phyloP scores from a whole-genome alignment of 148 eudicot species.

The Chenopodium quinoa region DNA sequence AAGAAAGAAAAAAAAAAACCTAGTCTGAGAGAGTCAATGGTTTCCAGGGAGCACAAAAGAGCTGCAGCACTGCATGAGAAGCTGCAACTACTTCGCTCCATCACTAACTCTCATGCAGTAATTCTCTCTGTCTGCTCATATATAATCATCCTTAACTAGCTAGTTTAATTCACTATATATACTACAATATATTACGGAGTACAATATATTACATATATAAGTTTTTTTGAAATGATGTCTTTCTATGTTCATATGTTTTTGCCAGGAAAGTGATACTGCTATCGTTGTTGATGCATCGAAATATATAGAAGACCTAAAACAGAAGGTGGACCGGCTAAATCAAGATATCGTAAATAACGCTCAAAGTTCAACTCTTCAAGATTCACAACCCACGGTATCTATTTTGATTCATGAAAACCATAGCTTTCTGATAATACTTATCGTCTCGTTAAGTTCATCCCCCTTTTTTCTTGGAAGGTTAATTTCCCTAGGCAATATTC shows the following conservation, averaged over 20 bases:
- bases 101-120: slow-evolving; percentile 96
- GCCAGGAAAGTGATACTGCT: slow-evolving; percentile 55
- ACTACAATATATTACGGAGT: too few relatives aligned
- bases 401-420: slow-evolving; percentile 1
- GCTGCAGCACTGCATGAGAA: slow-evolving; percentile 73
- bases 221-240: neutral
- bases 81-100: slow-evolving; percentile 90
- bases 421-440: neutral
- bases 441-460: neutral
- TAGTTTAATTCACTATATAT: too few relatives aligned
- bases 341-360: slow-evolving; percentile 42
- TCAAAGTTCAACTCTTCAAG: slow-evolving; percentile 45
- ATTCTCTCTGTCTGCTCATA: slow-evolving; percentile 13
- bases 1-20: neutral
- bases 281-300: slow-evolving; percentile 81
- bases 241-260: neutral
- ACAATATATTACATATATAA: neutral
- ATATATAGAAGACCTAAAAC: slow-evolving; percentile 70
- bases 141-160: neutral
- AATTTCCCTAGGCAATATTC: neutral
- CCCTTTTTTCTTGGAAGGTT: neutral
- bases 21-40: slow-evolving; percentile 38
- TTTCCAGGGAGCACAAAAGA: slow-evolving; percentile 73
- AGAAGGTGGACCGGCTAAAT: slow-evolving; percentile 70
- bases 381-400: slow-evolving; percentile 48